A percentile compares a stretch with the other conserved stretches of the same genome.
Evolutionary conservation across 2,329 filamentous ascomycete species (phyloP).

Genomic region (Nothopassalora personata): DNA sequence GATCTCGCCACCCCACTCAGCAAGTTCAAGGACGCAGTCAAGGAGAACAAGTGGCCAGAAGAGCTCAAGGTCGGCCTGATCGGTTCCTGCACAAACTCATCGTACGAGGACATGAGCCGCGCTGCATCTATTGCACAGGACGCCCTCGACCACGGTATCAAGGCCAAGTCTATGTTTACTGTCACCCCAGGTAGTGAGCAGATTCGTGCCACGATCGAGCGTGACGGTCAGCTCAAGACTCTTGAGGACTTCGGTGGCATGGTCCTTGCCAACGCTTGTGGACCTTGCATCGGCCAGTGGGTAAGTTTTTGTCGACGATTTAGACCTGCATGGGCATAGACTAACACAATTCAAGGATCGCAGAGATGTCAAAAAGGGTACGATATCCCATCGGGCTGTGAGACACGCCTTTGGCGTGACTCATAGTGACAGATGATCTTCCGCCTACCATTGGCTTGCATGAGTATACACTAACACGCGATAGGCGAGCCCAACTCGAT

Average conservation of each 20-base stretch:
- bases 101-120: slow-evolving; percentile 86
- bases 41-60: slow-evolving; percentile 92
- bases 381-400: too few relatives aligned
- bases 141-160: slow-evolving; percentile 85
- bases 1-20: slow-evolving; percentile 97
- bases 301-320: background rate
- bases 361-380: too few relatives aligned
- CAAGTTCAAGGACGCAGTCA: slow-evolving; percentile 91
- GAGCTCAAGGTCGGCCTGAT: slow-evolving; percentile 96
- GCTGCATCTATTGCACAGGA: slow-evolving; percentile 87
- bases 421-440: too few relatives aligned
- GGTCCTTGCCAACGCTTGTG: slow-evolving; percentile 92
- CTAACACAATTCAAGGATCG: too few relatives aligned
- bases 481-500: slow-evolving; percentile 85
- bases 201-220: slow-evolving; percentile 85
- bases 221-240: slow-evolving; percentile 62
- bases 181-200: slow-evolving; percentile 97
- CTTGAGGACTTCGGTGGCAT: slow-evolving; percentile 95
- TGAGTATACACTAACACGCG: background rate
- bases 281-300: slow-evolving; percentile 66
- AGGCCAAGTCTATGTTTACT: slow-evolving; percentile 88
- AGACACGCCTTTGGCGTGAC: too few relatives aligned
- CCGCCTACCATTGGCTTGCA: too few relatives aligned
- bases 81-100: slow-evolving; percentile 95
- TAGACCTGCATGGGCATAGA: too few relatives aligned